Evolutionary conservation across 140 eudicot species (phyloP), one percentile per base, ranked within the genome.

Genomic region (Senecio squalidus): DNA sequence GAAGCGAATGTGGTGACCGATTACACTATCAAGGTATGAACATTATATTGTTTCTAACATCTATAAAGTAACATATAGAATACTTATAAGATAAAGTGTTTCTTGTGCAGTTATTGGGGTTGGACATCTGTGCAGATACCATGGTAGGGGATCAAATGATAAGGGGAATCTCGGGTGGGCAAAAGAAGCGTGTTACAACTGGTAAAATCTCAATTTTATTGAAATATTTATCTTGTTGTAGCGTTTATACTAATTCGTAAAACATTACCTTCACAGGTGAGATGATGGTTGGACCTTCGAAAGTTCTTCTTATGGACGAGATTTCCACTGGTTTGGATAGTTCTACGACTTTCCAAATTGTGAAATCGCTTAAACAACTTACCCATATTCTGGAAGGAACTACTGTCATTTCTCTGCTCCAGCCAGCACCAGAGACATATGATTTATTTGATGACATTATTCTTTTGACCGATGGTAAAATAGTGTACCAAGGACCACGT

Each of bases 271-370:
- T n/a, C n/a, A n/a, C 11, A 61, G 95, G 96, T 2, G 96, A 88
- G 33, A 84, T 88, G 90, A 44, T 88, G 23, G 96, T 88, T 70
- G 96, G 96, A 29, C 96, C 96, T 16, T 70, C 94, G 7, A 78
- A 71, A 61, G 96, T 82, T 6, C 86, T 88, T 18, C 81, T 88
- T 55, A 84, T 88, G 94, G 96, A 88, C 31, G 96, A 88, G 76
- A 88, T 88, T 80, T 88, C 96, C 3, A 88, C 94, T 20, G 96
- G 96, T 29, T 59, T 88, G 65, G 96, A 88, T 68, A 88, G 94
- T 69, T 88, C 96, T 4, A 88, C 96, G 11, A 81, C 96, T 49
- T 88, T 45, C 65, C 94, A 84, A 52, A 88, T 84, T 38, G 87
- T 88, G 56, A 84, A 88, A 47, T 78, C 81, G 61, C 57, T 88